phyloP scores from a whole-genome alignment of 495 filamentous ascomycete species.

The Xylaria grammica region DNA sequence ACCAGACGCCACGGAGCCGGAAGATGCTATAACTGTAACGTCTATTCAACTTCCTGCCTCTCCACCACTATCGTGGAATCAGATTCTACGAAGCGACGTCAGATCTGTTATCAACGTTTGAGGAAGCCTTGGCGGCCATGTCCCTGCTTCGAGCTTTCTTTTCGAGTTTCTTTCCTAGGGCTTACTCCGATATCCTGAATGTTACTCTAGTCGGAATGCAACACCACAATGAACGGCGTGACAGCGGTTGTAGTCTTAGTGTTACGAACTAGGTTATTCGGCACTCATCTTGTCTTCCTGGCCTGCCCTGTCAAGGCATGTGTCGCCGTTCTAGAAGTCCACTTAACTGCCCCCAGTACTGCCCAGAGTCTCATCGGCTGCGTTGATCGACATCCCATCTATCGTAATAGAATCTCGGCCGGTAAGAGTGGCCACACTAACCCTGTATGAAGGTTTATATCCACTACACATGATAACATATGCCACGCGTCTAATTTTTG shows the following conservation, averaged over 20 bases:
- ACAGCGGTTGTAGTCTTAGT: conserved; percentile 6
- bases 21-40: conserved; percentile 16
- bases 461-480: conserved; percentile 14
- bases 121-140: conserved; percentile 6
- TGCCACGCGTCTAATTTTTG: background rate
- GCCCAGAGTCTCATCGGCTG: conserved; percentile 18
- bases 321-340: conserved; percentile 15
- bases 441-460: background rate
- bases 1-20: conserved; percentile 17
- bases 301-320: conserved; percentile 22
- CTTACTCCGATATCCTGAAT: conserved; percentile 15
- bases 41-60: background rate
- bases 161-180: conserved; percentile 7
- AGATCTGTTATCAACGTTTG: conserved; percentile 12
- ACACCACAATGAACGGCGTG: conserved; percentile 1
- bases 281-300: conserved; percentile 2
- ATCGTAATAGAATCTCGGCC: conserved; percentile 6
- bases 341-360: background rate
- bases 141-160: conserved; percentile 1
- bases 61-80: conserved; percentile 1
- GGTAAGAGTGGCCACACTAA: background rate
- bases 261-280: conserved; percentile 1
- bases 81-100: background rate
- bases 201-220: conserved; percentile 17
- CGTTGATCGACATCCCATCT: conserved; percentile 16